These are phyloP conservation scores for Saccharomycopsis selenospora DNA, from an alignment of 805 yeast species.

Conservation along the genomic window DNA sequence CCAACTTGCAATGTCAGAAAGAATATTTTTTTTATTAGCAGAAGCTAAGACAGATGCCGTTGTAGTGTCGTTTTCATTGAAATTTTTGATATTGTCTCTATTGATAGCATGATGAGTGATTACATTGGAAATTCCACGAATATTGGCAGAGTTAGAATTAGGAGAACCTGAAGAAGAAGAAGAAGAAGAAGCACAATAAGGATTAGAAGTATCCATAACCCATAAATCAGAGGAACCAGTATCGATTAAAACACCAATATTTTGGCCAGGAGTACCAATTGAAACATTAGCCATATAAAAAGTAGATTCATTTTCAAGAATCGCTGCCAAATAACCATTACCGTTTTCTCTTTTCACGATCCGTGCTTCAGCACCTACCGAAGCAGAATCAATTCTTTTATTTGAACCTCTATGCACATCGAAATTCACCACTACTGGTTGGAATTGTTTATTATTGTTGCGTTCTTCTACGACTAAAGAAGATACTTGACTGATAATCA, in stretches of 20 bases:
- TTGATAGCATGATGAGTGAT: neutral
- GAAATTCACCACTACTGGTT: slow-evolving; percentile 18
- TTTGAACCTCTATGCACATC: slow-evolving; percentile 18
- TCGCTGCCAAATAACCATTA: slow-evolving; percentile 30
- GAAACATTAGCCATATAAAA: slow-evolving; percentile 40
- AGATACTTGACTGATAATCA: no score
- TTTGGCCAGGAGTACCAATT: slow-evolving; percentile 54
- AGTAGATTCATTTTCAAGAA: slow-evolving; percentile 32
- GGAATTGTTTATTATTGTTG: no score
- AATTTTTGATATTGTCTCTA: neutral
- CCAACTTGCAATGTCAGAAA: slow-evolving; percentile 6
- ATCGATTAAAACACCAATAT: slow-evolving; percentile 54
- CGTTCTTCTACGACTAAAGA: no score
- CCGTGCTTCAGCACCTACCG: slow-evolving; percentile 2
- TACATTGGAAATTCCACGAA: neutral
- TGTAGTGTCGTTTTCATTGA: neutral
- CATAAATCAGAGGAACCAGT: slow-evolving; percentile 75
- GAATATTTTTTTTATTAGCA: slow-evolving; percentile 5
- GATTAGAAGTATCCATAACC: slow-evolving; percentile 46
- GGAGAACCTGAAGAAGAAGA: neutral
- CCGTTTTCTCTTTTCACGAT: slow-evolving; percentile 23
- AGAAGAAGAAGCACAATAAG: slow-evolving; percentile 33
- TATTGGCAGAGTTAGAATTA: no score
- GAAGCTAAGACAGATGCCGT: neutral
- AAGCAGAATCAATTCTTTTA: slow-evolving; percentile 1